phyloP scores from a whole-genome alignment of 306 rosid species.

The Begonia loranthoides region DNA sequence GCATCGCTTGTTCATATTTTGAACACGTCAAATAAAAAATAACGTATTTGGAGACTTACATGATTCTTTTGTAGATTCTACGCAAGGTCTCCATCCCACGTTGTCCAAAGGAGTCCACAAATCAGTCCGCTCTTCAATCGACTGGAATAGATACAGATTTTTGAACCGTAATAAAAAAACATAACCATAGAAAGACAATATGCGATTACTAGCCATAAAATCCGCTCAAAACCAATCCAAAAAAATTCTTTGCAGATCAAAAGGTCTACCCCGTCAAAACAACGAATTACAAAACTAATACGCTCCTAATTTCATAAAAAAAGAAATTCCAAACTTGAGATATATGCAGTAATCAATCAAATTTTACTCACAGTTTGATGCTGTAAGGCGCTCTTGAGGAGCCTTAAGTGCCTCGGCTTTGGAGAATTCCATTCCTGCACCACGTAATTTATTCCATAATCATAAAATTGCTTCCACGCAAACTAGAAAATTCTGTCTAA shows the following conservation, averaged over 20 bases:
- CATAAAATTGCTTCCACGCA: slow-evolving; percentile 3
- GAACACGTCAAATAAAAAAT: not conserved
- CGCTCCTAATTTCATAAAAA: too few species aligned
- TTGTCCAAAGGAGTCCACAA: slow-evolving; percentile 57
- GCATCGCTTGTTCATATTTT: not conserved
- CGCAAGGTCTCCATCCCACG: slow-evolving; percentile 60
- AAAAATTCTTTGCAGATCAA: too few species aligned
- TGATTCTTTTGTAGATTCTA: slow-evolving; percentile 30
- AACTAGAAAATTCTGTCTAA: not conserved
- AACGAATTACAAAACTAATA: too few species aligned
- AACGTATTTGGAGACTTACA: slow-evolving; percentile 30
- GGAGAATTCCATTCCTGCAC: slow-evolving; percentile 61
- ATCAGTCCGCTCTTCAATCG: slow-evolving; percentile 39
- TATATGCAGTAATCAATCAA: slow-evolving; percentile 15
- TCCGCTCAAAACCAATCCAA: too few species aligned
- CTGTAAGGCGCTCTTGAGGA: slow-evolving; percentile 71
- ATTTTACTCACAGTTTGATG: slow-evolving; percentile 55
- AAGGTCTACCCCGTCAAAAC: too few species aligned
- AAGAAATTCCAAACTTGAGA: too few species aligned
- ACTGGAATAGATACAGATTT: slow-evolving; percentile 27
- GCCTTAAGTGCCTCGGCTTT: slow-evolving; percentile 72
- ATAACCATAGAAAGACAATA: too few species aligned
- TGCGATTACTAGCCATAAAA: too few species aligned
- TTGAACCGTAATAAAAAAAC: too few species aligned
- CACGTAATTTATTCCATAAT: slow-evolving; percentile 9